A percentile compares a stretch with the other conserved stretches of the same genome.
phyloP scores from a whole-genome alignment of 1,139 yeast genomes.

The Geotrichum carabidarum region DNA sequence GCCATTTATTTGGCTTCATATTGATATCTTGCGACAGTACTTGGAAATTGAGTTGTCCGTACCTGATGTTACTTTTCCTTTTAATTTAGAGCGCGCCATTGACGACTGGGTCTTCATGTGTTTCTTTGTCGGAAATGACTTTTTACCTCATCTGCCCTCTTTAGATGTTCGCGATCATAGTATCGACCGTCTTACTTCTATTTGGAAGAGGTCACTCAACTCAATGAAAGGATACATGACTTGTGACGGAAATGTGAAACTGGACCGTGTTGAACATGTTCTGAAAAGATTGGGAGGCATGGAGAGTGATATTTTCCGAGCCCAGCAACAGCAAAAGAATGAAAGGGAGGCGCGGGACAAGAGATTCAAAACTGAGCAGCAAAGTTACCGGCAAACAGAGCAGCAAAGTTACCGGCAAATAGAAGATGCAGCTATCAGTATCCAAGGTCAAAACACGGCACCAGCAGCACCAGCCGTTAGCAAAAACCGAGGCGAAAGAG shows the following conservation, averaged over 20 bases:
- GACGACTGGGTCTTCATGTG: conserved; percentile 99
- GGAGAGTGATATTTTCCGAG: conserved; percentile 75
- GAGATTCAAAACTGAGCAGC: conserved; percentile 47
- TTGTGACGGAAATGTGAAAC: conserved; percentile 77
- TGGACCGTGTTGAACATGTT: conserved; percentile 69
- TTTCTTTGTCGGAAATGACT: conserved; percentile 97
- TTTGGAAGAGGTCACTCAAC: conserved; percentile 78
- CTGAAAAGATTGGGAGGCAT: conserved; percentile 60
- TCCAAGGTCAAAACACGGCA: conserved; percentile 13
- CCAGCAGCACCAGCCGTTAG: conserved; percentile 22
- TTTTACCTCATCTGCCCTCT: conserved; percentile 92
- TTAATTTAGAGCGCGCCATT: conserved; percentile 88
- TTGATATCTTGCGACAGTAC: conserved; percentile 82
- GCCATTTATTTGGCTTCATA: conserved; percentile 92
- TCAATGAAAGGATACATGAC: conserved; percentile 71
- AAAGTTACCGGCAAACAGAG: conserved; percentile 22
- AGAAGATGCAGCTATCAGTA: conserved; percentile 8
- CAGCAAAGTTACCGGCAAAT: conserved; percentile 24
- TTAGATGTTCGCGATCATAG: conserved; percentile 93
- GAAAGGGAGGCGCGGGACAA: conserved; percentile 60
- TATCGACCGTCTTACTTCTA: conserved; percentile 68
- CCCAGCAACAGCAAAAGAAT: conserved; percentile 47
- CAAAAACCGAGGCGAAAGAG: conserved; percentile 53
- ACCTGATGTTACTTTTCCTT: conserved; percentile 64
- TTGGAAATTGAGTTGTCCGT: conserved; percentile 70